phyloP scores from a whole-genome alignment of 1,284 basidiomycete genomes.

The Fistulinella cinereoalba region DNA sequence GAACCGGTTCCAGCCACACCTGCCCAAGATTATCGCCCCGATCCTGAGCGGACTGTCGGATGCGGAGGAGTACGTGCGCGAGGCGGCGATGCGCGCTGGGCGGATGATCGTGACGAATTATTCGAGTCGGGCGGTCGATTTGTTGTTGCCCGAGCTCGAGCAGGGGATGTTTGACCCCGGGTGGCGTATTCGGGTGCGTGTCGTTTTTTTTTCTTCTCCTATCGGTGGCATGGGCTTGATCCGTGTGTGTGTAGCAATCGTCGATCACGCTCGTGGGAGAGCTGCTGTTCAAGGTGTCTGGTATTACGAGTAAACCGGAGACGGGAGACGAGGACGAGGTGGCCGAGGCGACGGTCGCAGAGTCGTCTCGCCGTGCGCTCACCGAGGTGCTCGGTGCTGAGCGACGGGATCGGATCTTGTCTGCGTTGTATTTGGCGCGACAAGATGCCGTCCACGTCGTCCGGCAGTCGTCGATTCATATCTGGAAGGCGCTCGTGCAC shows the following conservation, averaged over 20 bases:
- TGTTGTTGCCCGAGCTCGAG: conserved; percentile 93
- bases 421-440: conserved; percentile 89
- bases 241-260: conserved; percentile 59
- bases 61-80: conserved; percentile 89
- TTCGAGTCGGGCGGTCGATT: conserved; percentile 87
- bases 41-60: conserved; percentile 94
- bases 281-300: conserved; percentile 96
- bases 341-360: conserved; percentile 62
- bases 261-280: conserved; percentile 97
- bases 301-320: conserved; percentile 90
- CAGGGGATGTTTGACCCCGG: conserved; percentile 91
- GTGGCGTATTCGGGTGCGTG: conserved; percentile 89
- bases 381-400: conserved; percentile 88
- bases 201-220: background rate
- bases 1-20: conserved; percentile 91
- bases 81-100: conserved; percentile 98
- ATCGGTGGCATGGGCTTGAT: background rate
- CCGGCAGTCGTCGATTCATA: conserved; percentile 89
- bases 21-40: conserved; percentile 92
- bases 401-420: conserved; percentile 86
- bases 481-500: conserved; percentile 97
- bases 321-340: conserved; percentile 79
- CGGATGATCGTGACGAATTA: conserved; percentile 98
- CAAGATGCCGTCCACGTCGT: conserved; percentile 93
- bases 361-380: conserved; percentile 82